A percentile compares a stretch with the other conserved stretches of the same genome.
Evolutionary conservation across 805 yeast genomes (phyloP).

Genomic region (Candida railenensis): DNA sequence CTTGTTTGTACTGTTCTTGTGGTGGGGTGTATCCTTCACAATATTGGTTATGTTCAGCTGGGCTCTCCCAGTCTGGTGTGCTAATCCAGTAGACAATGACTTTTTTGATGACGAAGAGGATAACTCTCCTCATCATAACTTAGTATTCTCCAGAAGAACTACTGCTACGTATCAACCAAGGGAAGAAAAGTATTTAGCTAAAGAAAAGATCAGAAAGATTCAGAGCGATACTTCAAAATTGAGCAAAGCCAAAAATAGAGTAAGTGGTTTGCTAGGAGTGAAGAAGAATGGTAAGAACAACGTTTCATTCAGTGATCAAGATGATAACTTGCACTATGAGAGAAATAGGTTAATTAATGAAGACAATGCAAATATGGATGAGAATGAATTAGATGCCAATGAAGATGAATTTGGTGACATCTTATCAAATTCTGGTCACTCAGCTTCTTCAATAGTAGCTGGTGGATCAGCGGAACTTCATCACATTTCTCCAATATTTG

Average conservation of each 20-base stretch:
- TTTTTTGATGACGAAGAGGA: constrained; percentile 18
- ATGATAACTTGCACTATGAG: not conserved
- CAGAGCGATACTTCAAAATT: not conserved
- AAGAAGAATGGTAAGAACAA: not conserved
- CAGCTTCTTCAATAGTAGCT: not conserved
- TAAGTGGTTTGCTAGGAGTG: not conserved
- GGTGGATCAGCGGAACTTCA: not conserved
- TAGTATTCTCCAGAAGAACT: not conserved
- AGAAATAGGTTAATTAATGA: not conserved
- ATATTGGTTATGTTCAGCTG: constrained; percentile 29
- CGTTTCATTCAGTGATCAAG: not conserved
- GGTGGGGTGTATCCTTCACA: constrained; percentile 31
- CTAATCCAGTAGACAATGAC: constrained; percentile 38
- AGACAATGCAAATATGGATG: not conserved
- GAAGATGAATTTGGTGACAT: not conserved
- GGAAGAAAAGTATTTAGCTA: not conserved
- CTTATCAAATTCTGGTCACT: not conserved
- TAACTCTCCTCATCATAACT: not conserved
- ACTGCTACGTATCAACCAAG: not conserved
- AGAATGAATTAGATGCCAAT: not conserved
- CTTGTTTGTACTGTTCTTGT: constrained; percentile 40
- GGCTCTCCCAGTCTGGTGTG: constrained; percentile 50
- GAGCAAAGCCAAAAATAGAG: not conserved
- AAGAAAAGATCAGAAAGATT: not conserved
- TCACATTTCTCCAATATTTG: not conserved